These are phyloP conservation scores for Auricularia auricula-judae DNA, from an alignment of 768 basidiomycete species.

Conservation along the genomic window DNA sequence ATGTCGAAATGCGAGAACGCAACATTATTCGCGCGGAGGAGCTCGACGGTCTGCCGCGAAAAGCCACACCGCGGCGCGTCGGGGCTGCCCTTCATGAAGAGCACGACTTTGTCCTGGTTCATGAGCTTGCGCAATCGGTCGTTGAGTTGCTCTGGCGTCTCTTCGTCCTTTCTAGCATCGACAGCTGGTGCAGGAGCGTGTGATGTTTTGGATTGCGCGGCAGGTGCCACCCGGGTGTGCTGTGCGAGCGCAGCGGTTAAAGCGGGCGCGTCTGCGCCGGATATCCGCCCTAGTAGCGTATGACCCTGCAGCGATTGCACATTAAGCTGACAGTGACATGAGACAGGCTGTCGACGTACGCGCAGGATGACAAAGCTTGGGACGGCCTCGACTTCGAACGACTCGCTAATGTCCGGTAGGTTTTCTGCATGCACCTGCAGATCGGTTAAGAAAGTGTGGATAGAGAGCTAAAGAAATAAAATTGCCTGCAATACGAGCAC, in stretches of 20 bases:
- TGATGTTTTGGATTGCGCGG: slow-evolving; percentile 11
- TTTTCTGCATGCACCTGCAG: slow-evolving; percentile 71
- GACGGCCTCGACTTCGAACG: slow-evolving; percentile 85
- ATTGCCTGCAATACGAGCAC: slow-evolving; percentile 66
- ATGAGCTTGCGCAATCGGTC: slow-evolving; percentile 59
- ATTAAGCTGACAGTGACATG: slow-evolving; percentile 3
- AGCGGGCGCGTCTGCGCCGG: slow-evolving; percentile 64
- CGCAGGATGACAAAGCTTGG: slow-evolving; percentile 75
- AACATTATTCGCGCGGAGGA: slow-evolving; percentile 54
- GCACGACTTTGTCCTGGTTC: slow-evolving; percentile 64
- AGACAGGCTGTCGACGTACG: slow-evolving; percentile 31
- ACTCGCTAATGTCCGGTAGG: slow-evolving; percentile 76
- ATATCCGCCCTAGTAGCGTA: slow-evolving; percentile 63
- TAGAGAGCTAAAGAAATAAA: slow-evolving; percentile 11
- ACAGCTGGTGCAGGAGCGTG: slow-evolving; percentile 12
- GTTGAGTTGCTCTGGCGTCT: slow-evolving; percentile 58
- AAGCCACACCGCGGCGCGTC: slow-evolving; percentile 76
- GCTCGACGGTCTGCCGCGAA: slow-evolving; percentile 58
- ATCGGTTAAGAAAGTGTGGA: background rate
- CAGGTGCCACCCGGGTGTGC: slow-evolving; percentile 32
- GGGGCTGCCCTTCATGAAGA: slow-evolving; percentile 89
- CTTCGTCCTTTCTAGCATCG: slow-evolving; percentile 18
- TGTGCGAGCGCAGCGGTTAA: slow-evolving; percentile 53
- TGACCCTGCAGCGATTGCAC: slow-evolving; percentile 56
- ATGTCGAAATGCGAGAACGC: slow-evolving; percentile 77